phyloP scores from a whole-genome alignment of 2,329 filamentous ascomycete genomes.

The Fusarium transvaalense region DNA sequence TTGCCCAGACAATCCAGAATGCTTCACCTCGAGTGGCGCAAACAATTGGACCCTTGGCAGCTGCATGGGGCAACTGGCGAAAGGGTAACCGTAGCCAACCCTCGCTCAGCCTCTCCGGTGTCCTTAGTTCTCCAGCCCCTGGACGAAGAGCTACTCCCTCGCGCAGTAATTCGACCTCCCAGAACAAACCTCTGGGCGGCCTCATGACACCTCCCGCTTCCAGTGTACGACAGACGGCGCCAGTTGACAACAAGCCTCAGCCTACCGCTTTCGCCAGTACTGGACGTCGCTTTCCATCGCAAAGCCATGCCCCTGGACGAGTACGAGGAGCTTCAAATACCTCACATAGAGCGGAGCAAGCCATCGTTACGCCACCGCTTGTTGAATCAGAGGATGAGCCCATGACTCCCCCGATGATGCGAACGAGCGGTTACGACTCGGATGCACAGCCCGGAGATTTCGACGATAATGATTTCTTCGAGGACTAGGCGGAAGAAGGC shows the following conservation, averaged over 20 bases:
- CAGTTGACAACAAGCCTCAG: conserved; percentile 58
- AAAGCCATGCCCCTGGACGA: conserved; percentile 50
- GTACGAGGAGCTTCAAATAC: conserved; percentile 50
- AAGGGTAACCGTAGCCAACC: conserved; percentile 72
- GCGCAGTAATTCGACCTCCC: conserved; percentile 65
- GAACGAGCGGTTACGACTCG: conserved; percentile 68
- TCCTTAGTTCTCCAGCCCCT: conserved; percentile 58
- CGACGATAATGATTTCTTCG: conserved; percentile 71
- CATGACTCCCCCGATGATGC: conserved; percentile 73
- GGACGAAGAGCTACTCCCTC: conserved; percentile 69
- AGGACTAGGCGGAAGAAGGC: conserved; percentile 52
- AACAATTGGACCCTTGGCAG: conserved; percentile 80
- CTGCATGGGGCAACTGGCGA: conserved; percentile 97
- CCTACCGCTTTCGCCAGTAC: conserved; percentile 73
- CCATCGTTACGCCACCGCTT: conserved; percentile 54
- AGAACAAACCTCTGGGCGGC: conserved; percentile 76
- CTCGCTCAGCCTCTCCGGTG: conserved; percentile 63
- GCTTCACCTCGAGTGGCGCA: conserved; percentile 87
- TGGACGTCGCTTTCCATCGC: conserved; percentile 68
- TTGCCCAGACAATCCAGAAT: conserved; percentile 82
- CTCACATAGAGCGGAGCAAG: conserved; percentile 45
- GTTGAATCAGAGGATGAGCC: conserved; percentile 57
- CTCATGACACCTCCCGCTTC: conserved; percentile 91
- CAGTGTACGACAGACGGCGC: conserved; percentile 72
- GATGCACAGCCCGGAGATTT: conserved; percentile 71